Evolutionary conservation across 2,329 filamentous ascomycete genomes (phyloP).

Genomic region (Sarocladium oryzae): DNA sequence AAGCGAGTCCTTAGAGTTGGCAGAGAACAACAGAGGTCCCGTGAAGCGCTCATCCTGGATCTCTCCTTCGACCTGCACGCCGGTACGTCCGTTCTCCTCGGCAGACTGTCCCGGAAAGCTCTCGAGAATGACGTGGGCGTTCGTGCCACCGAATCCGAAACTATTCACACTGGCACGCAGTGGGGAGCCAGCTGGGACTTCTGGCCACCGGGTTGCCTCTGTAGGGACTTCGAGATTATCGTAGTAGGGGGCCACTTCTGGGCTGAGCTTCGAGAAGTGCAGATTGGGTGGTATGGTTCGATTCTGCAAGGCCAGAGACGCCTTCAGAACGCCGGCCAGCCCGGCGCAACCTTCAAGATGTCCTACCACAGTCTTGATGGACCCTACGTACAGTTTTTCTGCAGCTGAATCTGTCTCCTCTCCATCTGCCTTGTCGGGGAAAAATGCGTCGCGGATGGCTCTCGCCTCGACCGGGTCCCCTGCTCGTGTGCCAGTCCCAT

Average conservation of each 20-base stretch:
- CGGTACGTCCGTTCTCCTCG: not conserved
- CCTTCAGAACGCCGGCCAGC: slow-evolving; percentile 47
- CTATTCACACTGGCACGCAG: slow-evolving; percentile 10
- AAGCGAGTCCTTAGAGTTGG: not conserved
- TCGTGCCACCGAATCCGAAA: slow-evolving; percentile 23
- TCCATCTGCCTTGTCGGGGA: not conserved
- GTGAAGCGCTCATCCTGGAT: not conserved
- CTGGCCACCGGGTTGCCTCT: slow-evolving; percentile 11
- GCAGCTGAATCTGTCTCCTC: not conserved
- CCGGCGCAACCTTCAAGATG: slow-evolving; percentile 47
- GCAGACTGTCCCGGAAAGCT: too few species aligned
- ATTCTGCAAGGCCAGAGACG: slow-evolving; percentile 40
- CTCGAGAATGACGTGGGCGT: slow-evolving; percentile 20
- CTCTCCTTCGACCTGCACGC: not conserved
- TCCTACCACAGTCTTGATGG: slow-evolving; percentile 48
- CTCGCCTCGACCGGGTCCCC: slow-evolving; percentile 45
- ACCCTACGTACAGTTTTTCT: slow-evolving; percentile 34
- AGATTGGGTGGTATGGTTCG: slow-evolving; percentile 45
- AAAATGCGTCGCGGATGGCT: slow-evolving; percentile 38
- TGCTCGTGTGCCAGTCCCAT: slow-evolving; percentile 53
- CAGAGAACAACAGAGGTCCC: not conserved
- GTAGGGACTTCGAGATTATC: slow-evolving; percentile 8
- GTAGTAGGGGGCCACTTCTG: not conserved
- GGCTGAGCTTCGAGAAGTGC: slow-evolving; percentile 31
- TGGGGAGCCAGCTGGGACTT: not conserved